Conservation (phyloP, 2,329 filamentous ascomycete genomes). For the Aspergillus fumigatus region DNA sequence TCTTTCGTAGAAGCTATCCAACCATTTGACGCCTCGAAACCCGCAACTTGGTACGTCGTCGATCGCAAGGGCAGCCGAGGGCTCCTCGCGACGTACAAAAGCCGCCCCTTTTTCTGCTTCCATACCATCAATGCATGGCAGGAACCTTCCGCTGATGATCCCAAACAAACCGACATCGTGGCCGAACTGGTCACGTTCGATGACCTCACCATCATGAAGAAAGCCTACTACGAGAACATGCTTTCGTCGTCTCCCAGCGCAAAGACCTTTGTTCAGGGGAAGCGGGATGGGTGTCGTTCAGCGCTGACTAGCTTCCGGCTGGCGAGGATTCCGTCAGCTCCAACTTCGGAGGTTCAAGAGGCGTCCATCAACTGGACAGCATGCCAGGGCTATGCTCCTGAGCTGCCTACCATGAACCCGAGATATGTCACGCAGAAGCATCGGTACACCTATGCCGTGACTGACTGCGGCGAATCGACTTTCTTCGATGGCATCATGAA, state of each 20-base stretch:
- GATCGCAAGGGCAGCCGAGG: slow-evolving; percentile 61
- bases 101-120: slow-evolving; percentile 69
- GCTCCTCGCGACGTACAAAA: slow-evolving; percentile 64
- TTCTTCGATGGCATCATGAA: slow-evolving; percentile 53
- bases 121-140: slow-evolving; percentile 77
- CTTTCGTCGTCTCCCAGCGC: slow-evolving; percentile 51
- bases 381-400: slow-evolving; percentile 27
- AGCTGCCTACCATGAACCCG: slow-evolving; percentile 51
- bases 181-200: slow-evolving; percentile 64
- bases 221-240: slow-evolving; percentile 67
- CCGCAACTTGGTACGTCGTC: slow-evolving; percentile 68
- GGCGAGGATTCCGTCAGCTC: slow-evolving; percentile 23
- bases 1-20: slow-evolving; percentile 60
- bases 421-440: slow-evolving; percentile 40
- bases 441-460: slow-evolving; percentile 48
- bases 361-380: slow-evolving; percentile 26
- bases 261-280: slow-evolving; percentile 20
- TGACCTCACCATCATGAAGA: slow-evolving; percentile 60
- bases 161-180: slow-evolving; percentile 49
- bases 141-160: slow-evolving; percentile 39
- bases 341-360: slow-evolving; percentile 6
- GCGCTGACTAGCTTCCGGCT: slow-evolving; percentile 37
- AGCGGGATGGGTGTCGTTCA: slow-evolving; percentile 30
- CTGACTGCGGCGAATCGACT: slow-evolving; percentile 43
- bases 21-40: slow-evolving; percentile 54